Evolutionary conservation across 169 alveolate genomes (phyloP).

Genomic region (Cryptosporidium sp.): DNA sequence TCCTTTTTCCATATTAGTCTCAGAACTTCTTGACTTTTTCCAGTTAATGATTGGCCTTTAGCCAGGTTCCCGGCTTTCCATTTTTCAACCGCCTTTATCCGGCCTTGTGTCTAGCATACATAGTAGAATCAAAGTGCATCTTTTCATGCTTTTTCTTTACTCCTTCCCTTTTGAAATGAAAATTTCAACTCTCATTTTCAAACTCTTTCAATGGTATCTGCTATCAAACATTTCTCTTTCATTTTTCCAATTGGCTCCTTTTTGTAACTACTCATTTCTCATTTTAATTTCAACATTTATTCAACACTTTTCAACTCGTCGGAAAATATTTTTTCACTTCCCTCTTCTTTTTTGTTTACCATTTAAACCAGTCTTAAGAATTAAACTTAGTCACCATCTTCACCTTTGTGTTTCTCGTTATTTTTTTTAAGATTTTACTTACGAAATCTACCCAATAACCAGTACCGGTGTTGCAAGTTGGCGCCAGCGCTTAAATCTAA

Average conservation of each 20-base stretch:
- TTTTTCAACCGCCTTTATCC: constrained; percentile 6
- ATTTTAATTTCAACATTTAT: too few relatives aligned
- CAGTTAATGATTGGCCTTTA: constrained; percentile 14
- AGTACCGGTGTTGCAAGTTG: neutral
- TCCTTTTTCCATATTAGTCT: constrained; percentile 26
- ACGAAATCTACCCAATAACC: neutral
- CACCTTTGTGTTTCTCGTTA: neutral
- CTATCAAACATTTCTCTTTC: too few relatives aligned
- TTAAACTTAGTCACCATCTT: too few relatives aligned
- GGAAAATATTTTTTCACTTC: neutral
- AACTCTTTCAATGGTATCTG: neutral
- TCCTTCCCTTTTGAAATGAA: too few relatives aligned
- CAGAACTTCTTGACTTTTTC: constrained; percentile 12
- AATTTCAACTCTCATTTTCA: too few relatives aligned
- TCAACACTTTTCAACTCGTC: too few relatives aligned
- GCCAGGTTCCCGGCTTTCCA: neutral
- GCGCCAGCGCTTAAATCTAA: constrained; percentile 19
- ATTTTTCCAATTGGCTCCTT: too few relatives aligned
- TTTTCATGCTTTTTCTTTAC: neutral
- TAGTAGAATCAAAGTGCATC: neutral
- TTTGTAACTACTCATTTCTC: too few relatives aligned
- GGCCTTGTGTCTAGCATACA: constrained; percentile 1
- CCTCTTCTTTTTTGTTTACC: neutral
- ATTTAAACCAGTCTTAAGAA: neutral
- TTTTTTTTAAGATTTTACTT: neutral